These are phyloP conservation scores for Polychaeton citri DNA, from an alignment of 2,329 filamentous ascomycete genomes.

Conservation along the genomic window DNA sequence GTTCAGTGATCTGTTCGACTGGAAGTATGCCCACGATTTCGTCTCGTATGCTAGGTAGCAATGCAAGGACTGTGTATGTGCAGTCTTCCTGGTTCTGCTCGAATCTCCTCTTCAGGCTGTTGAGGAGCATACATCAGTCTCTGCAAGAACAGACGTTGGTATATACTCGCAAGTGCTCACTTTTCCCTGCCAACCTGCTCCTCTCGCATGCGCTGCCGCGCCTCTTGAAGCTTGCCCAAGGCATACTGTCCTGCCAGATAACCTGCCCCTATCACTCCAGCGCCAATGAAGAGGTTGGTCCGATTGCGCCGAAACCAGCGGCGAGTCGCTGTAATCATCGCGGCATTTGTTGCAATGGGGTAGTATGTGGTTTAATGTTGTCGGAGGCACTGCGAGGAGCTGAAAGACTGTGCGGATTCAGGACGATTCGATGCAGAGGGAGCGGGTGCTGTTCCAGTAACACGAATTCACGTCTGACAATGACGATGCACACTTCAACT, in stretches of 20 bases:
- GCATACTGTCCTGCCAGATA: constrained; percentile 93
- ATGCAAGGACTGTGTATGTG: constrained; percentile 91
- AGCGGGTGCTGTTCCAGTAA: no score
- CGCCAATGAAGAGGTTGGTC: constrained; percentile 75
- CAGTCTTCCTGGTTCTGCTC: constrained; percentile 99
- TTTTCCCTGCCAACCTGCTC: constrained; percentile 95
- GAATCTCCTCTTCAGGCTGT: constrained; percentile 82
- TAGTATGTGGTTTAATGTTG: no score
- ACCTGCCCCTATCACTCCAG: constrained; percentile 74
- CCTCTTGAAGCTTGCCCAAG: constrained; percentile 78
- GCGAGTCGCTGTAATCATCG: constrained; percentile 60
- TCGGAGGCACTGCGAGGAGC: background rate
- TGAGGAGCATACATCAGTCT: background rate
- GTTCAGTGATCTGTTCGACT: constrained; percentile 82
- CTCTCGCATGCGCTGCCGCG: constrained; percentile 89
- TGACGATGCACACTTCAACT: no score
- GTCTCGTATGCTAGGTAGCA: constrained; percentile 80
- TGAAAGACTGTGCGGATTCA: background rate
- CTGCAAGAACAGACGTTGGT: no score
- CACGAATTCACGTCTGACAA: no score
- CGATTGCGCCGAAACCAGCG: constrained; percentile 89
- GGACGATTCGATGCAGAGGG: background rate
- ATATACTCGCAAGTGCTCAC: constrained; percentile 50
- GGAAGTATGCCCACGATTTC: constrained; percentile 79
- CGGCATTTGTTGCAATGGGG: constrained; percentile 3